Percentiles rank a stretch among this genome's conserved stretches.
phyloP scores from a whole-genome alignment of 2,329 filamentous ascomycete genomes.

The Alternaria panax region DNA sequence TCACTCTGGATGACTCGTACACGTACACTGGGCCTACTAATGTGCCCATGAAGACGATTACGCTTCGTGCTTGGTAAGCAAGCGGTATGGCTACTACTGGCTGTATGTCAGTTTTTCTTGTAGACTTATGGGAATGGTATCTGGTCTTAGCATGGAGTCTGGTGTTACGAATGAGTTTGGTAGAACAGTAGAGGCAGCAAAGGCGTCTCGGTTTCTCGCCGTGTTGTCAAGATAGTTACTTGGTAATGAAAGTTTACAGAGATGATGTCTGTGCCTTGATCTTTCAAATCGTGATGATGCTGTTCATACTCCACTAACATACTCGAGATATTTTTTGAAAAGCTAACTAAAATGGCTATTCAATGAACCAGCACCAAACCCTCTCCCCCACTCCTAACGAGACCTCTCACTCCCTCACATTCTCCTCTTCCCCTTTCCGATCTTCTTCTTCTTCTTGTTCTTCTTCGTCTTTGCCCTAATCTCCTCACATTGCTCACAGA shows the following conservation, averaged over 20 bases:
- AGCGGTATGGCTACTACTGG: background rate
- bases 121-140: background rate
- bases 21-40: background rate
- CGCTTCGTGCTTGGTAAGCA: background rate
- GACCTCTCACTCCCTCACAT: background rate
- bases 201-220: background rate
- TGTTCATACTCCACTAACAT: background rate
- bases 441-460: background rate
- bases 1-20: background rate
- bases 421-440: background rate
- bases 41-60: background rate
- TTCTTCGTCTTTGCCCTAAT: background rate
- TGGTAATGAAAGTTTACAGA: background rate
- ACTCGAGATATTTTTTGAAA: background rate
- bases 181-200: background rate
- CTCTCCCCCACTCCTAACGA: background rate
- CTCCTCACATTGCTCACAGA: conserved; percentile 5
- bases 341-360: background rate
- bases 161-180: background rate
- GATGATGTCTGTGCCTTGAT: background rate
- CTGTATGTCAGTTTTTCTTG: background rate
- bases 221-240: background rate
- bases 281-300: background rate
- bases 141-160: background rate
- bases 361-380: background rate